A percentile compares a stretch with the other conserved stretches of the same genome.
Evolutionary conservation across 2,329 filamentous ascomycete species (phyloP).

Genomic region (Paecilomyces niveus): DNA sequence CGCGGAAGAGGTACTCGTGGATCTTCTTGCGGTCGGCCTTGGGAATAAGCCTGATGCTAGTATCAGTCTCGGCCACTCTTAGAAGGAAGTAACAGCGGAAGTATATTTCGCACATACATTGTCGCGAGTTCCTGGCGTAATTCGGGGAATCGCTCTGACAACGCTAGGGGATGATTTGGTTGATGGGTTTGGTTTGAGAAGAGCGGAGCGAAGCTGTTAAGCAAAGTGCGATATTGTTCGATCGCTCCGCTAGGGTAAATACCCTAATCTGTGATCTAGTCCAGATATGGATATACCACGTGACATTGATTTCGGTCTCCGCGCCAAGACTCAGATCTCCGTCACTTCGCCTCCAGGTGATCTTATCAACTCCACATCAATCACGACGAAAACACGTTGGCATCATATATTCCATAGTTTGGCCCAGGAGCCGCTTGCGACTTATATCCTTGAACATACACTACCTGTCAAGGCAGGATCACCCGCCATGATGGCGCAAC

Average conservation of each 20-base stretch:
- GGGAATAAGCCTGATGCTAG: conserved; percentile 75
- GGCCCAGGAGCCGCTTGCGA: too few relatives aligned
- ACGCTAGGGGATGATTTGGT: conserved; percentile 33
- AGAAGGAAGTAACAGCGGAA: conserved; percentile 3
- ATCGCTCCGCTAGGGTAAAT: conserved; percentile 2
- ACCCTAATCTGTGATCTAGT: conserved; percentile 5
- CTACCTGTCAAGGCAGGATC: neutral
- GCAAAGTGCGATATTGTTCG: conserved; percentile 28
- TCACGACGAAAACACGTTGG: neutral
- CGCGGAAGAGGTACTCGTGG: conserved; percentile 99
- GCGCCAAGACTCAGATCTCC: neutral
- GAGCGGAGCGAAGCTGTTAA: conserved; percentile 19
- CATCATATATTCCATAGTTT: neutral
- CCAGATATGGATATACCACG: neutral
- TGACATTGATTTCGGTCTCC: neutral
- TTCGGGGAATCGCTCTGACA: conserved; percentile 49
- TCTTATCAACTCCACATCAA: neutral
- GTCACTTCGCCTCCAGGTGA: neutral
- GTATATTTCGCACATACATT: conserved; percentile 33
- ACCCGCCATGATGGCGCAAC: conserved; percentile 47
- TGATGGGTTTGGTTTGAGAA: conserved; percentile 22
- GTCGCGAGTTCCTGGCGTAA: conserved; percentile 47
- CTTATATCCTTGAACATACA: neutral
- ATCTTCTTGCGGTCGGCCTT: conserved; percentile 99
- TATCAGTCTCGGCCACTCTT: conserved; percentile 9